Base-by-base conservation (phyloP, 441 rosid species). In the Gossypium davidsonii region DNA sequence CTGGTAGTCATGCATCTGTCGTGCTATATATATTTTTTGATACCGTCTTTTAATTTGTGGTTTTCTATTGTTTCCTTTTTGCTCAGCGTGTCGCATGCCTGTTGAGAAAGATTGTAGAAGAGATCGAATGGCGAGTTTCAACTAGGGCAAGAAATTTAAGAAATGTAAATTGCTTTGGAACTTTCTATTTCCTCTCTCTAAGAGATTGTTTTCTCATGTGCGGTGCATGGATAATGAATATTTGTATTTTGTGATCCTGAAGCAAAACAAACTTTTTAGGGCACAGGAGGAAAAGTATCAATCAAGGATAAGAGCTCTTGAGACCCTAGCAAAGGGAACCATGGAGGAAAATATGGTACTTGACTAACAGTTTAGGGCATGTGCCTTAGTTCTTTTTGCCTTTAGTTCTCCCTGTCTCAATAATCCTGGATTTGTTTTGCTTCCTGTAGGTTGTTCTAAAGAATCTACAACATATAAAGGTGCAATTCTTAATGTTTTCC, bases 221-320 rank as follows among this genome's bases (percentile, higher is more conserved):
- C 7, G 57, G 60, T 60, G 74, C 67, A 55, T 75, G 70, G 72
- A 71, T 73, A 69, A 39, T 73, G 77, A 58, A 79, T 74, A 44
- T 77, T 71, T 65, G 76, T 21, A 53, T 56, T 76, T 42, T 78
- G 65, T 25, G 67, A 61, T 61, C 56, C 56, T 86, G 84, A 88
- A 96, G 99, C 98, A 93, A 89, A 90, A 89, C 62, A 90, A 83
- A 79, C 82, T 90, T 71, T 84, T 82, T 72, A 91, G 87, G 87
- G 85, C 85, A 58, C 92, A 96, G 53, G 99, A 96, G 74, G 98
- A 92, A 82, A 96, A 92, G 85, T 91, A 86, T 76, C 92, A 86
- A 79, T 87, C 91, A 52, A 90, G 90, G 79, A 81, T 92, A 61
- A 88, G 81, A 76, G 89, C 85, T n/a, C 86, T 96, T 66, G 98